A percentile compares a stretch with the other conserved stretches of the same genome.
phyloP scores from a whole-genome alignment of 2,329 filamentous ascomycete species.

The Phialophora verrucosa region DNA sequence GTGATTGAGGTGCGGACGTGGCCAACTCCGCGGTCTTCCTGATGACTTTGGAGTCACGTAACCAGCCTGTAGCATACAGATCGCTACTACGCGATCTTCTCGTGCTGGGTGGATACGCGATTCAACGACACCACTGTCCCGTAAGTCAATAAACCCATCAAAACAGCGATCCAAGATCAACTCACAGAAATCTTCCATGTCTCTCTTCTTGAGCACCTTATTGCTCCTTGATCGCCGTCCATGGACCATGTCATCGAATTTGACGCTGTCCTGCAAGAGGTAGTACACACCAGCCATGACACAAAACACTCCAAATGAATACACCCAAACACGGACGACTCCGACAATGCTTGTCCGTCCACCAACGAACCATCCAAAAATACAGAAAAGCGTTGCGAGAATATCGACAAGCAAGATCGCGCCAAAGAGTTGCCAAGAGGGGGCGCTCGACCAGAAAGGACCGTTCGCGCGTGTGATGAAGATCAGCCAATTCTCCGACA shows the following conservation, averaged over 20 bases:
- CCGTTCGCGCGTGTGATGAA: constrained; percentile 94
- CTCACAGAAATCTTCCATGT: constrained; percentile 87
- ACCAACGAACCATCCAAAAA: constrained; percentile 81
- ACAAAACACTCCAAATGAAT: constrained; percentile 88
- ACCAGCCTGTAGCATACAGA: constrained; percentile 26
- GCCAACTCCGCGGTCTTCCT: constrained; percentile 22
- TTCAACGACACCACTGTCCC: constrained; percentile 84
- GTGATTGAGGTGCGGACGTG: constrained; percentile 22
- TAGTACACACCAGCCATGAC: constrained; percentile 80
- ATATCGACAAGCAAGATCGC: constrained; percentile 83
- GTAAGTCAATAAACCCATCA: constrained; percentile 23
- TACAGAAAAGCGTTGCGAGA: constrained; percentile 80
- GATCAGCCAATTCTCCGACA: constrained; percentile 95
- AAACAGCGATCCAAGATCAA: constrained; percentile 39
- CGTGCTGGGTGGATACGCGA: constrained; percentile 88
- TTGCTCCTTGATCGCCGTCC: constrained; percentile 73
- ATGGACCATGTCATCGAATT: constrained; percentile 93
- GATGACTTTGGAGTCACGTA: constrained; percentile 16
- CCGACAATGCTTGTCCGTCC: constrained; percentile 75
- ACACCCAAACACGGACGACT: constrained; percentile 87
- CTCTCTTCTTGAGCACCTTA: constrained; percentile 80
- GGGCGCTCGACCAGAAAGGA: constrained; percentile 87
- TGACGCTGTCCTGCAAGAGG: constrained; percentile 77
- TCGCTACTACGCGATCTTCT: constrained; percentile 73
- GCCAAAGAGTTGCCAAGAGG: constrained; percentile 80